Base-by-base conservation (phyloP, 768 basidiomycete species). In the Russula foetens region DNA sequence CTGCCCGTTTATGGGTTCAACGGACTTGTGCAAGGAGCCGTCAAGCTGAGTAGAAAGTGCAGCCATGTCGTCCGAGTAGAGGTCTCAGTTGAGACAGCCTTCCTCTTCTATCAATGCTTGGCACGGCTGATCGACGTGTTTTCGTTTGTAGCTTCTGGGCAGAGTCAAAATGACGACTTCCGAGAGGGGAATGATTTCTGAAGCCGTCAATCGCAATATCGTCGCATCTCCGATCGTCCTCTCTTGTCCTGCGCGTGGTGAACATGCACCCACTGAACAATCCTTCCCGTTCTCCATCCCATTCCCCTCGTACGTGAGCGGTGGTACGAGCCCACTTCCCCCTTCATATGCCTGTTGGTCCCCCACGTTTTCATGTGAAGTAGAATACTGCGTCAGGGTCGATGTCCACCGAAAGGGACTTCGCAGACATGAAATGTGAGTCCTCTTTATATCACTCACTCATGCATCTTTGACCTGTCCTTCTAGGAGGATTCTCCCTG, bases 1-100 rank as follows among this genome's bases (percentile, higher is more conserved):
- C 67, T 71, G 24, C 78, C 79, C 11, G 71, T 72, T 19, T 81
- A 79, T 65, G 79, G 80, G 24, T 66, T 71, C 39, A 71, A 75
- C 28, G 76, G 74, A 9, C 66, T 67, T 19, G 72, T 79, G n/a
- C 72, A 77, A 38, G 79, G 79, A 19, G 60, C 69, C 26, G 60
- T 80, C 4, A 67, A 62, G 23, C 71, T 80, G 55, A 68, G 62
- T 21, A 71, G 71, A 44, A 68, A 70, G 24, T 72, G 72, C 56
- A 70, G 71, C n/a, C 72, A 74, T 44, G 71, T 79, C 5, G 67
- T 70, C 39, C 70, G 72, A 17, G 65, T 81, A 44, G 73, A 72
- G 11, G 73, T 71, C 8, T 74, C 74, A 53, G 79, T 81, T 51
- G 51, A 66, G 62, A 44, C 12, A n/a, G 9, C 29, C 41, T 49